These are phyloP conservation scores for Neurospora tetrasperma DNA, from an alignment of 495 filamentous ascomycete genomes.

Conservation along the genomic window DNA sequence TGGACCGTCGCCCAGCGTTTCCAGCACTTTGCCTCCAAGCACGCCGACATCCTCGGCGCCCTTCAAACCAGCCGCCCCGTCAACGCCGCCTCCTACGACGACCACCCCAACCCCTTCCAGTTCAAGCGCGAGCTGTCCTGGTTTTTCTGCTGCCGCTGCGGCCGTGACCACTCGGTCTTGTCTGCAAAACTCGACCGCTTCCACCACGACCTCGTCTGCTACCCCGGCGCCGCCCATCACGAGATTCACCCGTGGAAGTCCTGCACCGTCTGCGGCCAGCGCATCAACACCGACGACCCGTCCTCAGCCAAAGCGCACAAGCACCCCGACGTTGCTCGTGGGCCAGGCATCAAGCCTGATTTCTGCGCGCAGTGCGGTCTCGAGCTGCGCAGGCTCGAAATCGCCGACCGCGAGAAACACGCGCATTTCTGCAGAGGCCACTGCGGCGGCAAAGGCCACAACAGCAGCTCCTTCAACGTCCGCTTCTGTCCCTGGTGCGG, in stretches of 20 bases:
- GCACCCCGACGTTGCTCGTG: neutral
- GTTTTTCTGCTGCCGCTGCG: constrained; percentile 19
- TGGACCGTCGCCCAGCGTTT: constrained; percentile 12
- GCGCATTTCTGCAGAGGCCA: constrained; percentile 1
- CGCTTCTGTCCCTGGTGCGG: constrained; percentile 15
- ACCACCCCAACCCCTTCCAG: neutral
- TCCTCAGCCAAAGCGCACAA: neutral
- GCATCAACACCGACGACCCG: neutral
- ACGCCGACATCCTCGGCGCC: neutral
- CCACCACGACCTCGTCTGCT: constrained; percentile 17
- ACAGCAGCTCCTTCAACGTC: neutral
- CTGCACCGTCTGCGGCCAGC: constrained; percentile 3
- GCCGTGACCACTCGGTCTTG: constrained; percentile 13
- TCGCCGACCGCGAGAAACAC: constrained; percentile 6
- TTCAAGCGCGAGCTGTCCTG: constrained; percentile 1
- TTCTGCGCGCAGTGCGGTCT: constrained; percentile 12
- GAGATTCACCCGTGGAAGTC: neutral
- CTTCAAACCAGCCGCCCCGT: neutral
- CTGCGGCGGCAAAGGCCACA: neutral
- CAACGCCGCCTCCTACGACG: neutral
- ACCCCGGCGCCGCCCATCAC: constrained; percentile 6
- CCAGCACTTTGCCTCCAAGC: constrained; percentile 12
- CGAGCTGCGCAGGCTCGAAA: neutral
- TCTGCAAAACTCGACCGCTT: constrained; percentile 7
- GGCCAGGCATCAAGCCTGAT: neutral